A percentile compares a stretch with the other conserved stretches of the same genome.
Evolutionary conservation across 768 basidiomycete genomes (phyloP).

Genomic region (Kwoniella botswanensis): DNA sequence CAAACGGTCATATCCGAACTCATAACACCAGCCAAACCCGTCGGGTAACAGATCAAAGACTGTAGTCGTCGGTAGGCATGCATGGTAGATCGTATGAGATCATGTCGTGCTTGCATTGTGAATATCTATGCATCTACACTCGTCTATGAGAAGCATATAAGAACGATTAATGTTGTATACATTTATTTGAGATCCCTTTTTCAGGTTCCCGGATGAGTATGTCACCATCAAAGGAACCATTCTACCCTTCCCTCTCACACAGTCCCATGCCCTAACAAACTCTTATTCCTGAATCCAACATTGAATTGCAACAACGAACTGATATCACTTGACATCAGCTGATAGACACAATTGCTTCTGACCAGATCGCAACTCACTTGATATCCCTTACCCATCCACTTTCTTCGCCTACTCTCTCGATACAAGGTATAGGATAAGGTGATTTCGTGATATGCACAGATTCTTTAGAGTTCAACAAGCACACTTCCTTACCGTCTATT

Average conservation of each 20-base stretch:
- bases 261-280: slow-evolving; percentile 43
- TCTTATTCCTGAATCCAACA: slow-evolving; percentile 71
- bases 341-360: no score
- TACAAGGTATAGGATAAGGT: slow-evolving; percentile 88
- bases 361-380: slow-evolving; percentile 58
- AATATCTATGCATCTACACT: neutral
- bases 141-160: no score
- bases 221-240: neutral
- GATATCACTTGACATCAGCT: slow-evolving; percentile 69
- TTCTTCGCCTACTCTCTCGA: slow-evolving; percentile 68
- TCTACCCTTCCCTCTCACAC: neutral
- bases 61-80: no score
- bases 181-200: neutral
- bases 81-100: no score
- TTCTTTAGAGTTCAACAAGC: slow-evolving; percentile 80
- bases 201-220: neutral
- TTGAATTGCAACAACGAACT: slow-evolving; percentile 91
- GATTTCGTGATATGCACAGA: slow-evolving; percentile 83
- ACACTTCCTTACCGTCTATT: slow-evolving; percentile 88
- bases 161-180: no score
- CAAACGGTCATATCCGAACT: slow-evolving; percentile 8
- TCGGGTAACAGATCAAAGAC: no score
- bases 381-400: slow-evolving; percentile 98
- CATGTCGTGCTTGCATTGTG: neutral
- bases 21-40: neutral